These are phyloP conservation scores for Aureobasidium uvarum DNA, from an alignment of 2,329 filamentous ascomycete species.

Conservation along the genomic window DNA sequence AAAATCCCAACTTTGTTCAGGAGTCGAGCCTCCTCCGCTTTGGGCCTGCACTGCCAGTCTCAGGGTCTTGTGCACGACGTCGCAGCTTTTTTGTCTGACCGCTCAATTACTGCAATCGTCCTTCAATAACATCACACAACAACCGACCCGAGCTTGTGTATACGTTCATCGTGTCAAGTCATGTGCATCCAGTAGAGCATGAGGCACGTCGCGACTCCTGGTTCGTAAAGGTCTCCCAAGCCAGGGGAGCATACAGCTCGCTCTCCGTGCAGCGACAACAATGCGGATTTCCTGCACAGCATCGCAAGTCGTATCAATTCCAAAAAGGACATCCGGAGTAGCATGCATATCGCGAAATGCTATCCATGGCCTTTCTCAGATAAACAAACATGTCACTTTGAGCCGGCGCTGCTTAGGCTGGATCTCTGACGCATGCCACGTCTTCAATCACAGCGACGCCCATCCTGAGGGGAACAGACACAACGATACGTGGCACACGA, in stretches of 20 bases:
- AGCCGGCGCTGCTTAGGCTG: background rate
- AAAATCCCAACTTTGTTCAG: constrained; percentile 20
- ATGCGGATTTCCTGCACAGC: background rate
- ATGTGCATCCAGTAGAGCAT: background rate
- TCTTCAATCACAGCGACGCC: constrained; percentile 5
- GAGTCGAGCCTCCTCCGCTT: constrained; percentile 11
- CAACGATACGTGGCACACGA: constrained; percentile 5
- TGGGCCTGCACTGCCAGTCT: background rate
- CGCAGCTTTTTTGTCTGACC: background rate
- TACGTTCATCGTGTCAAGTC: background rate
- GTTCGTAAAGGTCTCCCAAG: background rate
- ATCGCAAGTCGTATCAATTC: background rate
- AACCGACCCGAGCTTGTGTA: background rate
- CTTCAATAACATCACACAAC: constrained; percentile 9
- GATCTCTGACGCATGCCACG: constrained; percentile 16
- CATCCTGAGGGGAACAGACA: background rate
- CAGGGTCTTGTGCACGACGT: constrained; percentile 4
- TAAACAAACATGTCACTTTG: background rate
- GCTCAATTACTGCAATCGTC: constrained; percentile 7
- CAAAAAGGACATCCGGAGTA: background rate
- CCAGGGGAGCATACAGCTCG: background rate
- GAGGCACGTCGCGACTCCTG: background rate
- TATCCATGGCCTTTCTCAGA: background rate
- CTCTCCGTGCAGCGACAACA: background rate
- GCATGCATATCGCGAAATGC: background rate